Evolutionary conservation across 1,139 yeast genomes (phyloP).

Genomic region (Hansenula lynferdii): DNA sequence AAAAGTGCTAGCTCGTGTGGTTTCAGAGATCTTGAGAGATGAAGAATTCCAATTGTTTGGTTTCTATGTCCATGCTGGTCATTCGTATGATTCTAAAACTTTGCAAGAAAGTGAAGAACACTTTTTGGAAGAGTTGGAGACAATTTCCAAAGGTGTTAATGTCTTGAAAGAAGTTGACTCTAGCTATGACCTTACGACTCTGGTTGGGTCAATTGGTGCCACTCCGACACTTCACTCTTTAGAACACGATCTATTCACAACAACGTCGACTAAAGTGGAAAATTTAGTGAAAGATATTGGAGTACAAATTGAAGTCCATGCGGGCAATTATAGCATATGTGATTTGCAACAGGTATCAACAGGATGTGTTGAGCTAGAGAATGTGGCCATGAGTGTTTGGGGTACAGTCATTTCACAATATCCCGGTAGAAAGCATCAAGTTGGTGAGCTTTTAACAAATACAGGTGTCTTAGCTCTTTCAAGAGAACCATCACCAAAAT

Average conservation of each 20-base stretch:
- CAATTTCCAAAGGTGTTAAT: slow-evolving; percentile 51
- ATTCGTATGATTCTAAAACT: slow-evolving; percentile 53
- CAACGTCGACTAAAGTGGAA: slow-evolving; percentile 17
- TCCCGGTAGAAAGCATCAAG: slow-evolving; percentile 37
- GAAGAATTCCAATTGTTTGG: slow-evolving; percentile 48
- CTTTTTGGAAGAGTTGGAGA: slow-evolving; percentile 49
- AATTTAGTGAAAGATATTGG: slow-evolving; percentile 29
- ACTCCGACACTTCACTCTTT: slow-evolving; percentile 78
- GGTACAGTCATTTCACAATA: slow-evolving; percentile 65
- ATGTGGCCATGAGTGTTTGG: slow-evolving; percentile 52
- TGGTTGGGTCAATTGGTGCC: slow-evolving; percentile 56
- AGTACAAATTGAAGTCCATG: slow-evolving; percentile 64
- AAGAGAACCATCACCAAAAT: slow-evolving; percentile 49
- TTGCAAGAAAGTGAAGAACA: slow-evolving; percentile 42
- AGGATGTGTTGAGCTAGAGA: slow-evolving; percentile 41
- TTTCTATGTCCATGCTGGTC: slow-evolving; percentile 78
- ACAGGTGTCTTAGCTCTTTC: slow-evolving; percentile 73
- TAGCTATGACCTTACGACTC: slow-evolving; percentile 22
- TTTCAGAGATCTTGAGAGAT: slow-evolving; percentile 22
- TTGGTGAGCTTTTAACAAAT: slow-evolving; percentile 63
- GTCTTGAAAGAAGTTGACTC: slow-evolving; percentile 26
- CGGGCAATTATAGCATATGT: slow-evolving; percentile 72
- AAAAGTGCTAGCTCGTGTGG: slow-evolving; percentile 27
- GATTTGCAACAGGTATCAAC: slow-evolving; percentile 77
- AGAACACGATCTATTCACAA: slow-evolving; percentile 21